Conservation (phyloP, 805 yeast genomes). For the Yamadazyma takamatsuzukensis region DNA sequence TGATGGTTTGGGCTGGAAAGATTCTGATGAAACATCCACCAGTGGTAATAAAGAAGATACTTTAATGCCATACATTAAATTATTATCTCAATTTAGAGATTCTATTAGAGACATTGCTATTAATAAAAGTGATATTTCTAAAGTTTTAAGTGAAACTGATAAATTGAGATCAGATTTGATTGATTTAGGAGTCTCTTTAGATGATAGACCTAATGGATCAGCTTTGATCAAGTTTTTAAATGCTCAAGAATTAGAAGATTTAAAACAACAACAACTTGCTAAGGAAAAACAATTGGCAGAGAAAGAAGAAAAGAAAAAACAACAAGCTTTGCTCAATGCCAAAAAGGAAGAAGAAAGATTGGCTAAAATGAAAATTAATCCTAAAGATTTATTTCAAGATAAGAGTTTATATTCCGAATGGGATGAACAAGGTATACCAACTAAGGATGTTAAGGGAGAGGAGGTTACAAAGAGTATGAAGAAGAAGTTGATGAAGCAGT, state of each 20-base stretch:
- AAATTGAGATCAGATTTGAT: slow-evolving; percentile 67
- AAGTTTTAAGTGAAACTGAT: slow-evolving; percentile 70
- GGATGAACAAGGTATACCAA: slow-evolving; percentile 85
- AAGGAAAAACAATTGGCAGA: slow-evolving; percentile 57
- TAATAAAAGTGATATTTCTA: slow-evolving; percentile 45
- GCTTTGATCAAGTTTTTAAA: slow-evolving; percentile 82
- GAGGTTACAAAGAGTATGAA: slow-evolving; percentile 80
- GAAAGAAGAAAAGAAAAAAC: slow-evolving; percentile 56
- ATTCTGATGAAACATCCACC: slow-evolving; percentile 17
- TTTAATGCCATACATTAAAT: slow-evolving; percentile 76
- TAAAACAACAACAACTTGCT: slow-evolving; percentile 56
- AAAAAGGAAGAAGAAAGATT: slow-evolving; percentile 59
- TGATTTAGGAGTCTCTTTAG: slow-evolving; percentile 76
- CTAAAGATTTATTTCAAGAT: slow-evolving; percentile 70
- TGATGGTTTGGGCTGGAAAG: slow-evolving; percentile 82
- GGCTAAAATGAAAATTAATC: slow-evolving; percentile 66
- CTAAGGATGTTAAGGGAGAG: slow-evolving; percentile 70
- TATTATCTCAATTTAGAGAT: slow-evolving; percentile 78
- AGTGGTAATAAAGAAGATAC: slow-evolving; percentile 51
- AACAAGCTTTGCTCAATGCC: slow-evolving; percentile 47
- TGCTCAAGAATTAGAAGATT: slow-evolving; percentile 62
- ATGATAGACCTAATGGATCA: slow-evolving; percentile 79
- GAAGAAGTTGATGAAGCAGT: slow-evolving; percentile 78
- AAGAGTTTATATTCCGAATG: slow-evolving; percentile 58
- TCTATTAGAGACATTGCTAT: slow-evolving; percentile 73